Conservation (phyloP, 2,329 filamentous ascomycete species). For the Fusarium sp. region DNA sequence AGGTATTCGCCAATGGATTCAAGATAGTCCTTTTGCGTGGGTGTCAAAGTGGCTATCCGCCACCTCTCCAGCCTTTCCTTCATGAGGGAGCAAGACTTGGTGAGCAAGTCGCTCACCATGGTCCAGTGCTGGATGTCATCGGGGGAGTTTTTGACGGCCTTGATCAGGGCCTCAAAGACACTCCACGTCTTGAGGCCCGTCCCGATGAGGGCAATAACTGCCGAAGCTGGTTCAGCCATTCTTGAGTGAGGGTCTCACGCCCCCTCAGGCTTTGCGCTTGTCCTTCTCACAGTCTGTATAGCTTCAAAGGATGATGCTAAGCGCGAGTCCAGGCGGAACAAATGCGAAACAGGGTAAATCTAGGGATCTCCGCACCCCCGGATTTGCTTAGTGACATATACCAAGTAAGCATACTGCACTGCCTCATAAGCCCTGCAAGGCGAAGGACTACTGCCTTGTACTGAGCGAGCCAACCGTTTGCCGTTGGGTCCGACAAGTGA, state of each 20-base stretch:
- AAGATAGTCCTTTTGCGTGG: background rate
- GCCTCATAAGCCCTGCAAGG: background rate
- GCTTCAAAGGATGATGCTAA: background rate
- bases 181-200: background rate
- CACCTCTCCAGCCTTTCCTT: background rate
- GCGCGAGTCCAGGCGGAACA: background rate
- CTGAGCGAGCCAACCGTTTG: background rate
- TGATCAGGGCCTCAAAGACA: background rate
- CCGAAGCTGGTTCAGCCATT: background rate
- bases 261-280: background rate
- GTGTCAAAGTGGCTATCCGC: background rate
- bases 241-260: background rate
- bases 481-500: background rate
- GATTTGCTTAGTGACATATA: background rate
- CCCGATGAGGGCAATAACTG: background rate
- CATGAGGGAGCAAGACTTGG: background rate
- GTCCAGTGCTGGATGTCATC: background rate
- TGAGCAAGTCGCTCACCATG: background rate
- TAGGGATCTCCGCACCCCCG: background rate
- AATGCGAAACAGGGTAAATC: background rate
- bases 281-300: background rate
- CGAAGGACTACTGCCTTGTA: background rate
- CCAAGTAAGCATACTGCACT: background rate
- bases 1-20: background rate
- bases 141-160: background rate